Conservation (phyloP, 768 basidiomycete genomes). For the Fomitopsis serialis region DNA sequence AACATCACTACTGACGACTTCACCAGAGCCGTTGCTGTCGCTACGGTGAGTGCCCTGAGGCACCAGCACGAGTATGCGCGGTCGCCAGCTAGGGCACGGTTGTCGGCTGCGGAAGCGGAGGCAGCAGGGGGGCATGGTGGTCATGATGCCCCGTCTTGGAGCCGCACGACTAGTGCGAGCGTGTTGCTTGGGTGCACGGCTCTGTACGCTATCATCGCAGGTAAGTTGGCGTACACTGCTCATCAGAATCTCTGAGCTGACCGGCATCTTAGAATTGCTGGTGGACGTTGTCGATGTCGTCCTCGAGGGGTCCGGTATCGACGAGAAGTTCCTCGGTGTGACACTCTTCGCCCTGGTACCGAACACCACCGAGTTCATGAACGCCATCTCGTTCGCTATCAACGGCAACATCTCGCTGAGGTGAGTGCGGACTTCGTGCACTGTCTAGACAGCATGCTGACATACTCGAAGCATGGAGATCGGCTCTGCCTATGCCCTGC, state of each 20-base stretch:
- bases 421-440: conserved; percentile 34
- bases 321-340: conserved; percentile 96
- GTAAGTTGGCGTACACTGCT: conserved; percentile 38
- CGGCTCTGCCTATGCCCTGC: conserved; percentile 96
- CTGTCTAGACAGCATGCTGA: background rate
- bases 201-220: conserved; percentile 92
- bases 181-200: conserved; percentile 88
- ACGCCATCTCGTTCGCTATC: conserved; percentile 95
- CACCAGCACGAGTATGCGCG: conserved; percentile 63
- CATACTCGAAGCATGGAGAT: conserved; percentile 83
- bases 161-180: conserved; percentile 80
- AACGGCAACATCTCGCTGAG: conserved; percentile 96
- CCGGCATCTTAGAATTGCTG: conserved; percentile 63
- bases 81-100: conserved; percentile 42
- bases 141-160: conserved; percentile 97
- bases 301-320: conserved; percentile 83
- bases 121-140: conserved; percentile 63
- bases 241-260: background rate
- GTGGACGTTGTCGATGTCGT: conserved; percentile 95
- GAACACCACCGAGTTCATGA: conserved; percentile 99
- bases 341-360: conserved; percentile 97
- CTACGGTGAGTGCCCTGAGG: conserved; percentile 85
- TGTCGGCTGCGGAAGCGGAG: conserved; percentile 34
- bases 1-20: conserved; percentile 83
- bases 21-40: conserved; percentile 88